Evolutionary conservation across 106 monocot genomes (phyloP).

Genomic region (Dactylorhiza incarnata): DNA sequence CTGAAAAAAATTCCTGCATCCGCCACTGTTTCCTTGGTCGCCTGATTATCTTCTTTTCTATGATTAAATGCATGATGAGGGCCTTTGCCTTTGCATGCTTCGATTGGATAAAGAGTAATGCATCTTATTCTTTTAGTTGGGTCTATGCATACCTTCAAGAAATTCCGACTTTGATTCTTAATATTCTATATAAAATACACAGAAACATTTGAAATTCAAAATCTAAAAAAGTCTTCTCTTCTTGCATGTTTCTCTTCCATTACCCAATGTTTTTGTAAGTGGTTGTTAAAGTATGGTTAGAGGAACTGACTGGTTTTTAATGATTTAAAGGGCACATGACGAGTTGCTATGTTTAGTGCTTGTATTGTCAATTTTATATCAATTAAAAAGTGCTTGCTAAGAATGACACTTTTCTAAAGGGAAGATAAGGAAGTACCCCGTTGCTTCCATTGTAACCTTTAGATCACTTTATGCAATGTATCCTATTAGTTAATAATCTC

Average conservation of each 20-base stretch:
- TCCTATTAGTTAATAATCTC: slow-evolving; percentile 1
- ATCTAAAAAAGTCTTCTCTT: neutral
- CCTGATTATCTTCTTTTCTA: neutral
- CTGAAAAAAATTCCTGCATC: too few species aligned
- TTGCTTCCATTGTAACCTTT: neutral
- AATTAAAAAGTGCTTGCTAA: neutral
- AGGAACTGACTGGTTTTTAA: neutral
- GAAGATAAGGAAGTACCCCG: neutral
- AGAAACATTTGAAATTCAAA: neutral
- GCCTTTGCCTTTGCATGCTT: neutral
- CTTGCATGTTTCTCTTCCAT: neutral
- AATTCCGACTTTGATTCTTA: neutral
- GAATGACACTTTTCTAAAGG: neutral
- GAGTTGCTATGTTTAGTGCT: neutral
- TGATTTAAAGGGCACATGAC: neutral
- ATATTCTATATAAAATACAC: neutral
- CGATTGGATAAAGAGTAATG: neutral
- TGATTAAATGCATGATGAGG: neutral
- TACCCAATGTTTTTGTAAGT: neutral
- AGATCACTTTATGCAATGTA: neutral
- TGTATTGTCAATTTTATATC: neutral
- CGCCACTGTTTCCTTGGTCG: too few species aligned
- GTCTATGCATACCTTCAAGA: neutral
- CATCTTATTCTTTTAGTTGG: neutral
- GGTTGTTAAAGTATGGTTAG: neutral